Evolutionary conservation across 2,329 filamentous ascomycete genomes (phyloP).

Genomic region (Ophiostoma sp.): DNA sequence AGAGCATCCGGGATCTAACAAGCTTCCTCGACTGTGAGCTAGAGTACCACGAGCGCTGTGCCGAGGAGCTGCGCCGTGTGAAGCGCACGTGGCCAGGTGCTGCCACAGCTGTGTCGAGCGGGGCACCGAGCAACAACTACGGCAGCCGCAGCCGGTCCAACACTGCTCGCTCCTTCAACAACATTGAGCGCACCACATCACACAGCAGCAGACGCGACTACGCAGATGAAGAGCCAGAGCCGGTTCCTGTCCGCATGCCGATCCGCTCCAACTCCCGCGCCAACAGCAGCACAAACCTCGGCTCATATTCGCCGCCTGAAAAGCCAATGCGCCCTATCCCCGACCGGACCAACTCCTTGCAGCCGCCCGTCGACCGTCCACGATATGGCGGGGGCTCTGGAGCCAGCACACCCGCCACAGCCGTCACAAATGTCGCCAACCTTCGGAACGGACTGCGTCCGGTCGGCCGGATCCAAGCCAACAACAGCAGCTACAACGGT

Average conservation of each 20-base stretch:
- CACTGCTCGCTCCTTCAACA: constrained; percentile 43
- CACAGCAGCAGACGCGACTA: constrained; percentile 37
- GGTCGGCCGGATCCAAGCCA: constrained; percentile 42
- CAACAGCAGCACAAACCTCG: constrained; percentile 24
- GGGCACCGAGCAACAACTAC: constrained; percentile 22
- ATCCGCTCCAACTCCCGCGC: constrained; percentile 38
- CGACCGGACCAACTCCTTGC: constrained; percentile 39
- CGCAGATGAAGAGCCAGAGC: constrained; percentile 35
- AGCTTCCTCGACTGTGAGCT: constrained; percentile 84
- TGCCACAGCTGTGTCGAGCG: constrained; percentile 27
- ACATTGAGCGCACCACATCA: constrained; percentile 27
- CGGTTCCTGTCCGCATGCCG: constrained; percentile 41
- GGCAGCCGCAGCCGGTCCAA: constrained; percentile 43
- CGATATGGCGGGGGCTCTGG: not conserved
- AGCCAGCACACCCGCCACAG: constrained; percentile 22
- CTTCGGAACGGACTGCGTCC: constrained; percentile 44
- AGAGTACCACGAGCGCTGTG: constrained; percentile 83
- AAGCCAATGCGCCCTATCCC: constrained; percentile 35
- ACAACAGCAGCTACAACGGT: constrained; percentile 41
- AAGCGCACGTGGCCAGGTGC: constrained; percentile 42
- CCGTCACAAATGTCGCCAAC: constrained; percentile 24
- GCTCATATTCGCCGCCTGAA: constrained; percentile 31
- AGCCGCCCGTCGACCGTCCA: constrained; percentile 26
- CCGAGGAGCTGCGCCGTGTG: constrained; percentile 66
- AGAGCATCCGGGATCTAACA: constrained; percentile 73